Evolutionary conservation across 176 grass and related monocot genomes (phyloP), one percentile per base, ranked within the genome.

Genomic region (Metroxylon sagu): DNA sequence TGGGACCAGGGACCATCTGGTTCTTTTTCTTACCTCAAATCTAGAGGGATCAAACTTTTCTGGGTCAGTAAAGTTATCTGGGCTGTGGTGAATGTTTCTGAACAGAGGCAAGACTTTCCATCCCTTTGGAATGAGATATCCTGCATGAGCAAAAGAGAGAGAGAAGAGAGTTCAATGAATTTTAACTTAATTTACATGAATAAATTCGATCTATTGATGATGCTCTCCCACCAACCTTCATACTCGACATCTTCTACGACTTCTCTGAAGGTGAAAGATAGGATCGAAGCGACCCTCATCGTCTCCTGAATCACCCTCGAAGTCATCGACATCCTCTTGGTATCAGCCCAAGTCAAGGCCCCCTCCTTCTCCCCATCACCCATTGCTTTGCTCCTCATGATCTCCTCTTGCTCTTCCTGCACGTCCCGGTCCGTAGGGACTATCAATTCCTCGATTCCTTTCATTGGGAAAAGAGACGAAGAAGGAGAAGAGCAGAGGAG

Each of bases 51-150:
- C 94, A 67, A 98, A 98, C 67, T 85, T 98, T 19, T 98, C 94
- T 14, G 94, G 94, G 73, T 66, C 70, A 3, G 82, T 49, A 64
- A 89, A 98, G 79, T 85, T 87, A 60, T 93, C 85, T 14, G 94
- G 76, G 67, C 72, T 89, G 76, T 93, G 94, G 72, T 98, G 94
- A 65, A 98, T 98, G 82, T 98, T 98, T 54, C 94, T 75, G 71
- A 98, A 98, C 62, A 98, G 76, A 29, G 94, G 94, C 62, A 98
- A 50, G 53, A 98, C 94, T 57, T 98, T 98, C 94, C 94, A 98
- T 28, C 94, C 94, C 75, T 98, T 98, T 61, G 94, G 94, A 59
- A 98, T 98, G 14, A 98, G 85, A 76, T 93, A 98, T 26, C 94
- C 94, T 98, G 82, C 67, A 79, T 16, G 15, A 43, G 2, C 19